Conservation (phyloP, 2,329 filamentous ascomycete species). For the Cladorrhinum sp. region DNA sequence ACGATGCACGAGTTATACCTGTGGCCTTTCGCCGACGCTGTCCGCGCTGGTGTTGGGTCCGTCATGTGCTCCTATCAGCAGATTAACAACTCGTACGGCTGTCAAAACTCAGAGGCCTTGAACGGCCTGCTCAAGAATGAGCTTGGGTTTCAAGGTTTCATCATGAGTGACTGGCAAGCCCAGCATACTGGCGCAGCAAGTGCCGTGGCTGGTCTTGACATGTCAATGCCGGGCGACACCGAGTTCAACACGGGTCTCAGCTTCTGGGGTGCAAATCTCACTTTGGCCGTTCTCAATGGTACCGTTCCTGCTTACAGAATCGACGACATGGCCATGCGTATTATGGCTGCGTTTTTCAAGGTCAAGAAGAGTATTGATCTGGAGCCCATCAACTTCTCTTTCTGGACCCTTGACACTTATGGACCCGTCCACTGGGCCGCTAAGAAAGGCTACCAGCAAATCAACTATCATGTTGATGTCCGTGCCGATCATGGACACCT, state of each 20-base stretch:
- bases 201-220: slow-evolving; percentile 73
- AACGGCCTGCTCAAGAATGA: slow-evolving; percentile 64
- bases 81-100: slow-evolving; percentile 63
- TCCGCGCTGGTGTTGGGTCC: slow-evolving; percentile 50
- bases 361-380: slow-evolving; percentile 53
- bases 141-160: slow-evolving; percentile 64
- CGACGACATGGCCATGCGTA: slow-evolving; percentile 89
- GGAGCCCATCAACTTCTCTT: slow-evolving; percentile 73
- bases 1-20: slow-evolving; percentile 61
- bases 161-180: slow-evolving; percentile 58
- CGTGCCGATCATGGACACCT: slow-evolving; percentile 67
- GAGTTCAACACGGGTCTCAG: slow-evolving; percentile 68
- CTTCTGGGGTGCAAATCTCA: slow-evolving; percentile 85
- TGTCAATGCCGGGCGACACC: slow-evolving; percentile 87
- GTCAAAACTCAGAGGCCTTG: slow-evolving; percentile 61
- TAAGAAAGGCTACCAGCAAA: slow-evolving; percentile 58
- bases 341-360: slow-evolving; percentile 69
- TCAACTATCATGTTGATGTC: slow-evolving; percentile 86
- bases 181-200: slow-evolving; percentile 66
- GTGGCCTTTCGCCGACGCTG: slow-evolving; percentile 63
- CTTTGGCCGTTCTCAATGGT: slow-evolving; percentile 82
- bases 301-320: slow-evolving; percentile 83
- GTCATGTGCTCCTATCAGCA: slow-evolving; percentile 58
- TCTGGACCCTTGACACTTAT: slow-evolving; percentile 77
- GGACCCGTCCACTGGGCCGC: slow-evolving; percentile 65